A percentile compares a stretch with the other conserved stretches of the same genome.
Conservation (phyloP, 805 yeast genomes). For the Teunomyces gatunensis region DNA sequence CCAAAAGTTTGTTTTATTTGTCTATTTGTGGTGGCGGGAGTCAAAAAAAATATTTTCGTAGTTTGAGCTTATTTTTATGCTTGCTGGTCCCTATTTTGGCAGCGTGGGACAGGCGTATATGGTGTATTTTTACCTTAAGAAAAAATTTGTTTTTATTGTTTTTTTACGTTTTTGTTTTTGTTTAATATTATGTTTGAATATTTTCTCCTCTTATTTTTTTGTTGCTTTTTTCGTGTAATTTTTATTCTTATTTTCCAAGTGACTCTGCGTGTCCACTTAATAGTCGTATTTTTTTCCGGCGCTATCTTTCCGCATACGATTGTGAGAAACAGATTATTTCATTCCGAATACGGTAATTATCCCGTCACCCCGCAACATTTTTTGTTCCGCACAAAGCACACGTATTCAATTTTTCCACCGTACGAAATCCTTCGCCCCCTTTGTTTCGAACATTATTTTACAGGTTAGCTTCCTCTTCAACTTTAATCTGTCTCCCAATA, state of each 20-base stretch:
- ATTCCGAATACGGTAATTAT: neutral
- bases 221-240: neutral
- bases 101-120: no score
- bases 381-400: neutral
- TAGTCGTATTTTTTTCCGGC: neutral
- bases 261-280: neutral
- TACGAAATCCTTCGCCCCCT: neutral
- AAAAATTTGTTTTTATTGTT: neutral
- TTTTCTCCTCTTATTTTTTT: neutral
- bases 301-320: no score
- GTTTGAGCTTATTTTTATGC: no score
- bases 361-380: neutral
- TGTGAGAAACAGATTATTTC: no score
- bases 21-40: no score
- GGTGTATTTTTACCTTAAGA: neutral
- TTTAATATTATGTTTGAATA: neutral
- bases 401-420: no score
- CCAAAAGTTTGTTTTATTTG: no score
- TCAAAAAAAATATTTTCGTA: no score
- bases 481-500: neutral
- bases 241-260: neutral
- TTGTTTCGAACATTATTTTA: neutral
- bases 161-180: neutral
- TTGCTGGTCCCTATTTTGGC: no score
- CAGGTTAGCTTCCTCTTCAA: neutral